Conservation (phyloP, 2,329 filamentous ascomycete species). For the Bipolaris victoriae region DNA sequence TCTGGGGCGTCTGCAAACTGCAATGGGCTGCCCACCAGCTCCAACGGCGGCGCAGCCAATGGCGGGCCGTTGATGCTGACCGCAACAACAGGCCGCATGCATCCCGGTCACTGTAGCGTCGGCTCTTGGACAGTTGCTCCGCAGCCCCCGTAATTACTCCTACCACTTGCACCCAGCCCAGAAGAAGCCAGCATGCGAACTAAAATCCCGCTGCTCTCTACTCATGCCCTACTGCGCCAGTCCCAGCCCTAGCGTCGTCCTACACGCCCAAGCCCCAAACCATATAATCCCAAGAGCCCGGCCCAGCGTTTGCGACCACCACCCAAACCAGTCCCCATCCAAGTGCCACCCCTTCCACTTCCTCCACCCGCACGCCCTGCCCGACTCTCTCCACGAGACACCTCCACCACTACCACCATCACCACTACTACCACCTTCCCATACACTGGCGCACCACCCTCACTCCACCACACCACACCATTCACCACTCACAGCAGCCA, state of each 20-base stretch:
- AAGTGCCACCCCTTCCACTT: conserved; percentile 13
- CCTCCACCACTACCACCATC: conserved; percentile 15
- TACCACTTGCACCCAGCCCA: conserved; percentile 2
- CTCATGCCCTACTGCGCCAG: conserved; percentile 8
- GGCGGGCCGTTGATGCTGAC: conserved; percentile 19
- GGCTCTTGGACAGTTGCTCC: conserved; percentile 21
- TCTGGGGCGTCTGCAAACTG: neutral
- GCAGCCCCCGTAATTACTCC: conserved; percentile 29
- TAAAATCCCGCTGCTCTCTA: conserved; percentile 30
- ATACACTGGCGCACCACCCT: conserved; percentile 28
- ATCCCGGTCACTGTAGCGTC: conserved; percentile 20
- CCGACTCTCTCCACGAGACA: conserved; percentile 1
- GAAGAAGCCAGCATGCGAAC: conserved; percentile 20
- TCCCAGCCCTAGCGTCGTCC: conserved; percentile 19
- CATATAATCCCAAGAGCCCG: conserved; percentile 28
- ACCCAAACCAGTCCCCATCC: conserved; percentile 13
- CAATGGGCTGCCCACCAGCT: no score
- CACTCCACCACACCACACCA: conserved; percentile 25
- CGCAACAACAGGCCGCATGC: conserved; percentile 19
- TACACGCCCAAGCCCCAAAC: conserved; percentile 13
- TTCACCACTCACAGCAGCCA: conserved; percentile 37
- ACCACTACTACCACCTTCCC: conserved; percentile 30
- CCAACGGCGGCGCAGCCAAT: conserved; percentile 20
- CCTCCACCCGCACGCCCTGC: conserved; percentile 1
- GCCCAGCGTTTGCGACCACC: conserved; percentile 25